Percentiles rank a stretch among this genome's conserved stretches.
These are phyloP conservation scores for Dujonia santamariae DNA, from an alignment of 1,139 yeast species.

Conservation along the genomic window DNA sequence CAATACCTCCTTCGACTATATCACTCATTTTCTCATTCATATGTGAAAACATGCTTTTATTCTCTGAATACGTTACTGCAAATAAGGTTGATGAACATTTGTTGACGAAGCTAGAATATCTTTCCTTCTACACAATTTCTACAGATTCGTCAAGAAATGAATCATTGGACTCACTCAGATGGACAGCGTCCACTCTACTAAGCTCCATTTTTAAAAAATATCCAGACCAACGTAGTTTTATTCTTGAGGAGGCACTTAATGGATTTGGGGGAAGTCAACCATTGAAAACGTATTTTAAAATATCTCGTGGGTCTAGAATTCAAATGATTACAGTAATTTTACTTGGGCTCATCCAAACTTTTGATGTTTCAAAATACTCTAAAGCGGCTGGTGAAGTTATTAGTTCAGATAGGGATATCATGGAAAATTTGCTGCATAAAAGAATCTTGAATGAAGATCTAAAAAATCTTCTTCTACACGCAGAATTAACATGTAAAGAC, in stretches of 20 bases:
- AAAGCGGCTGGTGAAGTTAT: conserved; percentile 8
- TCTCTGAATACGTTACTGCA: conserved; percentile 13
- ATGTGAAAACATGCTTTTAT: conserved; percentile 10
- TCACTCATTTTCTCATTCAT: conserved; percentile 3
- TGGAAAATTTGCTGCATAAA: no score
- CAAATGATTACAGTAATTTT: conserved; percentile 48
- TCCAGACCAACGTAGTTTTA: conserved; percentile 53
- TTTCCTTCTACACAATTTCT: conserved; percentile 36
- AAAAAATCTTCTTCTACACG: conserved; percentile 8
- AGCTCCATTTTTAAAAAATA: conserved; percentile 45
- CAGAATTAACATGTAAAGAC: conserved; percentile 20
- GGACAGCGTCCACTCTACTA: conserved; percentile 13
- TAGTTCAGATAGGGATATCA: background rate
- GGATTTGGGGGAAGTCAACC: conserved; percentile 49
- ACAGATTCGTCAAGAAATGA: conserved; percentile 5
- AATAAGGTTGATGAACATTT: conserved; percentile 41
- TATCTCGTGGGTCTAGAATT: conserved; percentile 44
- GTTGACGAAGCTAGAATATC: conserved; percentile 51
- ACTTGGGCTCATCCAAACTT: conserved; percentile 43
- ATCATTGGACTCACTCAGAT: conserved; percentile 1
- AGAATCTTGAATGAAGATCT: conserved; percentile 3
- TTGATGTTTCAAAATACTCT: conserved; percentile 17
- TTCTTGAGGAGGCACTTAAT: conserved; percentile 58
- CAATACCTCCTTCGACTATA: conserved; percentile 14
- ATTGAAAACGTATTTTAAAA: conserved; percentile 37